A percentile compares a stretch with the other conserved stretches of the same genome.
These are phyloP conservation scores for Colletotrichum gigasporum DNA, from an alignment of 2,329 filamentous ascomycete genomes.

Conservation along the genomic window DNA sequence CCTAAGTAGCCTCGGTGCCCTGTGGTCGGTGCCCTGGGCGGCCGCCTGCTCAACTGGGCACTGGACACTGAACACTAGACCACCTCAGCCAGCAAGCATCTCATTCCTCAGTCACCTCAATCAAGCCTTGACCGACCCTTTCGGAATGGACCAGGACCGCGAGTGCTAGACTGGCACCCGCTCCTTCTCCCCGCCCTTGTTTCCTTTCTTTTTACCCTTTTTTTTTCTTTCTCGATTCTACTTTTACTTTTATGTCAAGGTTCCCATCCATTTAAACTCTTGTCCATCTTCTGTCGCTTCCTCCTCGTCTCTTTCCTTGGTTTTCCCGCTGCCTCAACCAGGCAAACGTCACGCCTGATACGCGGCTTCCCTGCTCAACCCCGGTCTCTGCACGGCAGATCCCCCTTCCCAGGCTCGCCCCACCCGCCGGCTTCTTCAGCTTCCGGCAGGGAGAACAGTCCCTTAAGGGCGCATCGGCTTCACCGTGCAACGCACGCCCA, in stretches of 20 bases:
- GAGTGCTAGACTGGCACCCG: not conserved
- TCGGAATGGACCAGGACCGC: not conserved
- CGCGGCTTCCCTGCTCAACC: not conserved
- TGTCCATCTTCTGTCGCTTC: too few relatives aligned
- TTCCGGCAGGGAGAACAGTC: constrained; percentile 18
- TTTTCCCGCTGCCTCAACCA: not conserved
- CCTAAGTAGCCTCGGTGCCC: too few relatives aligned
- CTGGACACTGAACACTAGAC: too few relatives aligned
- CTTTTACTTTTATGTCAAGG: too few relatives aligned
- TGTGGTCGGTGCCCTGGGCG: too few relatives aligned
- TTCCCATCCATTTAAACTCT: too few relatives aligned
- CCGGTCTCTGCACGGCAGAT: too few relatives aligned
- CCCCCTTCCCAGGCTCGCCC: not conserved
- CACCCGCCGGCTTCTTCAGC: not conserved
- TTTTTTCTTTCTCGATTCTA: too few relatives aligned
- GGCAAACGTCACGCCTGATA: too few relatives aligned
- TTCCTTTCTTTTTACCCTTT: not conserved
- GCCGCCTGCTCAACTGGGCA: too few relatives aligned
- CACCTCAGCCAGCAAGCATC: not conserved
- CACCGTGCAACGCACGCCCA: constrained; percentile 11
- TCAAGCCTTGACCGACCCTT: not conserved
- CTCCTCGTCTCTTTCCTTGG: too few relatives aligned
- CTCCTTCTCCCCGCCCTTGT: not conserved
- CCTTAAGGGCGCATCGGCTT: constrained; percentile 8
- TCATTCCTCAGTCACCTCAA: not conserved